phyloP scores from a whole-genome alignment of 75 land plant genomes.

The Cupressus sempervirens region DNA sequence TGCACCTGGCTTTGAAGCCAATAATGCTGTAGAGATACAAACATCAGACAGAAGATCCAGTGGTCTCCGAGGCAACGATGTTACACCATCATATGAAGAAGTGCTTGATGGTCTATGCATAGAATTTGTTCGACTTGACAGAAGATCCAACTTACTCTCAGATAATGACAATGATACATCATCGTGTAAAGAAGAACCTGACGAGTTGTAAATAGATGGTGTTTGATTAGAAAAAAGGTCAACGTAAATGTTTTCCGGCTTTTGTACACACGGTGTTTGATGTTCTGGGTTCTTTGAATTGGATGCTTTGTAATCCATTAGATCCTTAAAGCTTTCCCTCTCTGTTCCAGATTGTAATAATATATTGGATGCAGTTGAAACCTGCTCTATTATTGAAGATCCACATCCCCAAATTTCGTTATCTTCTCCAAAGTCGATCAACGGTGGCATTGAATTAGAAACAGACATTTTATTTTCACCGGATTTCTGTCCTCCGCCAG shows the following conservation, averaged over 20 bases:
- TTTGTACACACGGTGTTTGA: neutral
- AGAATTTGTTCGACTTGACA: neutral
- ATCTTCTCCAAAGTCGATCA: constrained; percentile 9
- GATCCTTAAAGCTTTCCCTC: neutral
- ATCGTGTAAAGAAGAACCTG: neutral
- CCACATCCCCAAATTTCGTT: neutral
- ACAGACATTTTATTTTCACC: neutral
- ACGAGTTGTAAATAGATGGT: neutral
- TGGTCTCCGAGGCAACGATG: neutral
- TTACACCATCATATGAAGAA: neutral
- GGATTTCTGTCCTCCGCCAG: neutral
- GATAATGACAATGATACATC: neutral
- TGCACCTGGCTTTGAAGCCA: neutral
- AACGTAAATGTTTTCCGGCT: neutral
- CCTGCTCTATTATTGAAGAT: neutral
- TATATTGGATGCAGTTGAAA: neutral
- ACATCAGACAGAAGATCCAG: constrained; percentile 7
- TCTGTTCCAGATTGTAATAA: neutral
- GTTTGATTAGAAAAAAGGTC: neutral
- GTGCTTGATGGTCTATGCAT: neutral
- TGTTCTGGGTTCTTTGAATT: neutral
- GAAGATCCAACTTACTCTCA: neutral
- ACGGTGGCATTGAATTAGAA: constrained; percentile 6
- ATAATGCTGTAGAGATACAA: neutral
- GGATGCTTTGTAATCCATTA: neutral